These are phyloP conservation scores for Neurospora tetraspora DNA, from an alignment of 495 filamentous ascomycete species.

Conservation along the genomic window DNA sequence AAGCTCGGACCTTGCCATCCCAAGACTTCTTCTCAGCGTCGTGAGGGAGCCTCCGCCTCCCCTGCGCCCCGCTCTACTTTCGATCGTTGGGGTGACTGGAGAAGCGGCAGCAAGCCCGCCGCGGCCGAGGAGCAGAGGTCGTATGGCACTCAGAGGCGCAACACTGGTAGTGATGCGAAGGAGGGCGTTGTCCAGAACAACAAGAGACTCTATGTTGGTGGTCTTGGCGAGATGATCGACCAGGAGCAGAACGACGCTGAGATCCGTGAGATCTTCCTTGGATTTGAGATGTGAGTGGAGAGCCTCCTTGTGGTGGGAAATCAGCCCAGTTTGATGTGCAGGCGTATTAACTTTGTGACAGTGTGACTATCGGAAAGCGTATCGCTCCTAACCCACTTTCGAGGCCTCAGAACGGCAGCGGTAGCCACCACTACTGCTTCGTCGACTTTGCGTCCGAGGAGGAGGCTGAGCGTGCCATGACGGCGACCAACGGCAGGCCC, in stretches of 20 bases:
- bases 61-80: constrained; percentile 12
- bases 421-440: constrained; percentile 52
- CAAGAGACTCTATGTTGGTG: constrained; percentile 53
- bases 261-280: constrained; percentile 49
- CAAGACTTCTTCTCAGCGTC: constrained; percentile 11
- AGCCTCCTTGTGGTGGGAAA: neutral
- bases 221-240: constrained; percentile 48
- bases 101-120: constrained; percentile 8
- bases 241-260: constrained; percentile 42
- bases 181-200: constrained; percentile 22
- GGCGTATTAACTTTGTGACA: constrained; percentile 1
- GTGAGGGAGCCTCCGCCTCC: neutral
- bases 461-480: constrained; percentile 40
- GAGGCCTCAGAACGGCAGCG: constrained; percentile 39
- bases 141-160: constrained; percentile 10
- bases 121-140: constrained; percentile 14
- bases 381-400: constrained; percentile 48
- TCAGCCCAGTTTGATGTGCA: constrained; percentile 1
- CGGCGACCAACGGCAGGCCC: constrained; percentile 19
- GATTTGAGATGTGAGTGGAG: constrained; percentile 37
- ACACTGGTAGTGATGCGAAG: constrained; percentile 4
- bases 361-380: constrained; percentile 53
- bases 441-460: constrained; percentile 50
- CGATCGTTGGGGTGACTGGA: constrained; percentile 33
- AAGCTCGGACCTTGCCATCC: constrained; percentile 53